A percentile compares a stretch with the other conserved stretches of the same genome.
Evolutionary conservation across 768 basidiomycete species (phyloP).

Genomic region (Russula compacta): DNA sequence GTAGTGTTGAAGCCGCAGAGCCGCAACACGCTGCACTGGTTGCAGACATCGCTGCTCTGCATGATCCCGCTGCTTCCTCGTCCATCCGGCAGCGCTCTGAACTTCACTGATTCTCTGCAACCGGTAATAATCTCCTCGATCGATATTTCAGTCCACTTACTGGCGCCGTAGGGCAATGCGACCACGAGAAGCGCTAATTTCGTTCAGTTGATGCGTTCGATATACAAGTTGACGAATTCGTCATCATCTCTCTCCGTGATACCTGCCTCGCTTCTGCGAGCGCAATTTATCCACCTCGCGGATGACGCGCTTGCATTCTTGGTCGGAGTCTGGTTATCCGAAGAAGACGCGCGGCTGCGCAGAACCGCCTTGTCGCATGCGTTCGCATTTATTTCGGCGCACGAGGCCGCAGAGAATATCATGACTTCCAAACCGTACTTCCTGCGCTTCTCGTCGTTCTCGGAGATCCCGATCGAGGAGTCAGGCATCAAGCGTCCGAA

Average conservation of each 20-base stretch:
- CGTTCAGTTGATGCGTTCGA: slow-evolving; percentile 46
- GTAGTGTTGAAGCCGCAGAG: slow-evolving; percentile 54
- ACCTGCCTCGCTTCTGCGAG: slow-evolving; percentile 47
- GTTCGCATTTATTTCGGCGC: slow-evolving; percentile 71
- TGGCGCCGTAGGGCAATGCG: background rate
- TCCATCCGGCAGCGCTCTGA: slow-evolving; percentile 33
- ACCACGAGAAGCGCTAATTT: slow-evolving; percentile 33
- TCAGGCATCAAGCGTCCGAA: slow-evolving; percentile 45
- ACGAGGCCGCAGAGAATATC: slow-evolving; percentile 40
- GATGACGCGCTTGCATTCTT: slow-evolving; percentile 75
- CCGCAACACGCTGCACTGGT: slow-evolving; percentile 41
- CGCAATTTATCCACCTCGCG: slow-evolving; percentile 58
- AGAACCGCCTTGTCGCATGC: slow-evolving; percentile 64
- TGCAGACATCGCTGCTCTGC: slow-evolving; percentile 51
- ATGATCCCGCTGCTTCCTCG: slow-evolving; percentile 41
- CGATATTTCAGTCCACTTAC: background rate
- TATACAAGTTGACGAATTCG: slow-evolving; percentile 62
- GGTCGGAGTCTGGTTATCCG: slow-evolving; percentile 50
- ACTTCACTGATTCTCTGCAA: slow-evolving; percentile 39
- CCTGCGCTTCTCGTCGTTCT: slow-evolving; percentile 61
- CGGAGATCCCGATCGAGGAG: slow-evolving; percentile 33
- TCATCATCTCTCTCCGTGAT: slow-evolving; percentile 41
- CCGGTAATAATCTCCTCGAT: slow-evolving; percentile 1
- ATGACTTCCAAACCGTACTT: slow-evolving; percentile 77
- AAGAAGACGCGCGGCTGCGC: slow-evolving; percentile 29